A percentile compares a stretch with the other conserved stretches of the same genome.
Evolutionary conservation across 2,329 filamentous ascomycete species (phyloP).

Genomic region (Cercospora zeae-maydis): DNA sequence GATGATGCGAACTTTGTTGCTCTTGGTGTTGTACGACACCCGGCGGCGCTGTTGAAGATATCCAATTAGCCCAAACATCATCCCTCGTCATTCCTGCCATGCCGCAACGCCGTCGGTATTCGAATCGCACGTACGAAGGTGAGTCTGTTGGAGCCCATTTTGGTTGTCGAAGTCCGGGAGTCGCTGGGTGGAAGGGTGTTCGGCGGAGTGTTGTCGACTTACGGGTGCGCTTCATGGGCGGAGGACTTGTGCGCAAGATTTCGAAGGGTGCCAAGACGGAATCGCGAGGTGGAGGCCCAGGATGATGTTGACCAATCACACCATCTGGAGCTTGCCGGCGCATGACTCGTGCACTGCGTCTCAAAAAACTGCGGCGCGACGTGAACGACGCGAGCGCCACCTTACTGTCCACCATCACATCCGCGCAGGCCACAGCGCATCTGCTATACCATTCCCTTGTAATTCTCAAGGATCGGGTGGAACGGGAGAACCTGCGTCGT

Average conservation of each 20-base stretch:
- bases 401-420: constrained; percentile 16
- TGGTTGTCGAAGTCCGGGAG: constrained; percentile 31
- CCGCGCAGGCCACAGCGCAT: constrained; percentile 35
- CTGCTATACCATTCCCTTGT: background rate
- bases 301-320: background rate
- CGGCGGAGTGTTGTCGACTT: constrained; percentile 10
- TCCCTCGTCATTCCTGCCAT: constrained; percentile 13
- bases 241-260: constrained; percentile 1
- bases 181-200: constrained; percentile 12
- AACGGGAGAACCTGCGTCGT: background rate
- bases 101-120: constrained; percentile 5
- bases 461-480: background rate
- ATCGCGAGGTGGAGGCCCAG: background rate
- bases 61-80: constrained; percentile 12
- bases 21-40: constrained; percentile 86
- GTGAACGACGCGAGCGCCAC: constrained; percentile 11
- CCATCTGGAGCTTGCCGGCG: background rate
- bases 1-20: constrained; percentile 92
- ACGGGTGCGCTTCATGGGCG: background rate
- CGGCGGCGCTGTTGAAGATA: constrained; percentile 48
- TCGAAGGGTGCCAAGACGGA: background rate
- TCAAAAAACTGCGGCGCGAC: constrained; percentile 11
- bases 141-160: constrained; percentile 54
- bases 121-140: constrained; percentile 51
- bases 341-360: constrained; percentile 6